phyloP scores from a whole-genome alignment of 495 filamentous ascomycete genomes.

The Ramalina intermedia region DNA sequence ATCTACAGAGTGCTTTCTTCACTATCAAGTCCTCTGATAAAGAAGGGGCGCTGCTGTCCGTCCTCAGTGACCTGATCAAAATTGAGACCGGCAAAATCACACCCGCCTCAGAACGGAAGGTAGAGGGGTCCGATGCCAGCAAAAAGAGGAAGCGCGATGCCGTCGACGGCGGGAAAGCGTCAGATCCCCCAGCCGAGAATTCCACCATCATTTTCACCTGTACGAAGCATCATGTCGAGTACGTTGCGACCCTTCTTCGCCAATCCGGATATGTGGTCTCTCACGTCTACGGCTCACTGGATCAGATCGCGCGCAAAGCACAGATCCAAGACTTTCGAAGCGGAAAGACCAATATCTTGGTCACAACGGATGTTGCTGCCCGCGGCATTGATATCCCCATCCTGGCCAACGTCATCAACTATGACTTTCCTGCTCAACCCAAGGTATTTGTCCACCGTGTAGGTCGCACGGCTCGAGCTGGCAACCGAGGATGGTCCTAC shows the following conservation, averaged over 20 bases:
- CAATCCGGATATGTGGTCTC: conserved; percentile 75
- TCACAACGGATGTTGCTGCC: conserved; percentile 96
- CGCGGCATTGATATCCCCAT: conserved; percentile 95
- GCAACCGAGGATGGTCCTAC: conserved; percentile 85
- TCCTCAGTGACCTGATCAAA: conserved; percentile 82
- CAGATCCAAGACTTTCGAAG: conserved; percentile 79
- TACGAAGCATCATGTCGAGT: conserved; percentile 98
- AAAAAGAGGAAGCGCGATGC: conserved; percentile 37
- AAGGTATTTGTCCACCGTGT: conserved; percentile 97
- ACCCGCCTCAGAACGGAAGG: conserved; percentile 23
- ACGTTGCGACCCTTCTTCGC: conserved; percentile 57
- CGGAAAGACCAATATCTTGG: conserved; percentile 74
- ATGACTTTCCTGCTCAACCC: conserved; percentile 91
- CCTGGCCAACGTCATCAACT: conserved; percentile 96
- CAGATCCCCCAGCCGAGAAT: conserved; percentile 52
- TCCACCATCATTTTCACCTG: conserved; percentile 90
- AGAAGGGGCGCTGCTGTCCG: conserved; percentile 77
- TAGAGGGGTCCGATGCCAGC: conserved; percentile 19
- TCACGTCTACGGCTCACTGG: conserved; percentile 82
- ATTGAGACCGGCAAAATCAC: conserved; percentile 69
- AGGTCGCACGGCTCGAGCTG: conserved; percentile 85
- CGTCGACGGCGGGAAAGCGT: conserved; percentile 27
- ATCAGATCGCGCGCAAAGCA: conserved; percentile 80
- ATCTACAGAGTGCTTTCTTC: conserved; percentile 87
- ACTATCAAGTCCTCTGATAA: conserved; percentile 83